Percentiles rank a stretch among this genome's conserved stretches.
These are phyloP conservation scores for Niebla homalea DNA, from an alignment of 495 filamentous ascomycete genomes.

Conservation along the genomic window DNA sequence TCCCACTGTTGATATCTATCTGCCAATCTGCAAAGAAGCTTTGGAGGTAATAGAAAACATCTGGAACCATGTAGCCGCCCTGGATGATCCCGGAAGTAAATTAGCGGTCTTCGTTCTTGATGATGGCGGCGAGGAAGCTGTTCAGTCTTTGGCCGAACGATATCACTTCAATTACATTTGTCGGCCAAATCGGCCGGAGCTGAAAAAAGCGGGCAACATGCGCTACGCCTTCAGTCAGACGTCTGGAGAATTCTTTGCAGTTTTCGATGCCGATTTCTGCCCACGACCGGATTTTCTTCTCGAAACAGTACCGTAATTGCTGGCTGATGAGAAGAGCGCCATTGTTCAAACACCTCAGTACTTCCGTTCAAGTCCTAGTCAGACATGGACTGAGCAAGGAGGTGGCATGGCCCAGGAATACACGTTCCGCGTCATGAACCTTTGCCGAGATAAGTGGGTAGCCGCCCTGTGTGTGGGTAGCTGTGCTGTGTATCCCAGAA, in stretches of 20 bases:
- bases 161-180: conserved; percentile 17
- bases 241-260: conserved; percentile 18
- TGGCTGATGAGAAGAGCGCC: conserved; percentile 14
- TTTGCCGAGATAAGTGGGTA: conserved; percentile 18
- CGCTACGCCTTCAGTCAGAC: conserved; percentile 19
- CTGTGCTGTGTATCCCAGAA: conserved; percentile 20
- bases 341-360: conserved; percentile 21
- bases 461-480: conserved; percentile 20
- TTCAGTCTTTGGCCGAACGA: conserved; percentile 14
- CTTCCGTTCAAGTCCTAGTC: conserved; percentile 14
- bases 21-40: conserved; percentile 21
- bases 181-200: conserved; percentile 16
- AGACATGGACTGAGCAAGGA: conserved; percentile 22
- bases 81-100: conserved; percentile 15
- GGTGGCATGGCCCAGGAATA: conserved; percentile 16
- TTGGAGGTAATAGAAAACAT: conserved; percentile 20
- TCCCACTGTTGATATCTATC: conserved; percentile 21
- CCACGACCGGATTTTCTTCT: conserved; percentile 19
- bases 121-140: conserved; percentile 15
- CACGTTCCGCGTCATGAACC: conserved; percentile 18
- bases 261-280: conserved; percentile 23
- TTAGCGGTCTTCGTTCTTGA: conserved; percentile 18
- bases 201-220: conserved; percentile 21
- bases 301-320: conserved; percentile 16
- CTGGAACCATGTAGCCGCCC: conserved; percentile 15